Percentiles rank a stretch among this genome's conserved stretches.
phyloP scores from a whole-genome alignment of 306 rosid species.

The Rubus idaeus region DNA sequence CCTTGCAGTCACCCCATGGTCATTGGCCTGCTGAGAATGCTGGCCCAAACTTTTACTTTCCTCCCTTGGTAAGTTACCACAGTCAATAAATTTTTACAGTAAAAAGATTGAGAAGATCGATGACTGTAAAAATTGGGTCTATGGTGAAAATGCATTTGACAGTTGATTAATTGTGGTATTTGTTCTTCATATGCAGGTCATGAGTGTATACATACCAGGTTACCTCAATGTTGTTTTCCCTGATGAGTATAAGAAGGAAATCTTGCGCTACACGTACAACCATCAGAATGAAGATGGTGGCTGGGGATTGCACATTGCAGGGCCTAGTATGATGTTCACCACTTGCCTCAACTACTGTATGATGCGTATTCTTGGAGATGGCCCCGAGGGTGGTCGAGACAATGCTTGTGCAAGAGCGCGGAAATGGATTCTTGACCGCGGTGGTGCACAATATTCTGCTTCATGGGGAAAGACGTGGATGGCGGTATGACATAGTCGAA shows the following conservation, averaged over 20 bases:
- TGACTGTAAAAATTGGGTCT: neutral
- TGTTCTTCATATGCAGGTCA: conserved; percentile 43
- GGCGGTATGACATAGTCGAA: conserved; percentile 38
- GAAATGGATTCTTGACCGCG: conserved; percentile 70
- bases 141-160: neutral
- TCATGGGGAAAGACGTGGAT: conserved; percentile 88
- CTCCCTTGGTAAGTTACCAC: conserved; percentile 54
- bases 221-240: conserved; percentile 48
- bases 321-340: conserved; percentile 69
- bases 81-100: neutral
- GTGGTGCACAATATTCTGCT: conserved; percentile 51
- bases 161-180: neutral
- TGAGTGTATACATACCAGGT: conserved; percentile 60
- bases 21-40: conserved; percentile 89
- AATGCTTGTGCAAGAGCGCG: conserved; percentile 64
- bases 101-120: neutral
- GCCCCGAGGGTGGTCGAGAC: conserved; percentile 50
- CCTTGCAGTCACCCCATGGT: conserved; percentile 66
- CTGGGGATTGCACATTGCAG: conserved; percentile 75
- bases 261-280: conserved; percentile 62
- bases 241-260: conserved; percentile 53
- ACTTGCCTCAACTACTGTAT: conserved; percentile 56
- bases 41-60: conserved; percentile 69
- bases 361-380: conserved; percentile 64
- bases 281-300: conserved; percentile 84